phyloP scores from a whole-genome alignment of 345 rosid genomes.

The Eucalyptus pauciflora region DNA sequence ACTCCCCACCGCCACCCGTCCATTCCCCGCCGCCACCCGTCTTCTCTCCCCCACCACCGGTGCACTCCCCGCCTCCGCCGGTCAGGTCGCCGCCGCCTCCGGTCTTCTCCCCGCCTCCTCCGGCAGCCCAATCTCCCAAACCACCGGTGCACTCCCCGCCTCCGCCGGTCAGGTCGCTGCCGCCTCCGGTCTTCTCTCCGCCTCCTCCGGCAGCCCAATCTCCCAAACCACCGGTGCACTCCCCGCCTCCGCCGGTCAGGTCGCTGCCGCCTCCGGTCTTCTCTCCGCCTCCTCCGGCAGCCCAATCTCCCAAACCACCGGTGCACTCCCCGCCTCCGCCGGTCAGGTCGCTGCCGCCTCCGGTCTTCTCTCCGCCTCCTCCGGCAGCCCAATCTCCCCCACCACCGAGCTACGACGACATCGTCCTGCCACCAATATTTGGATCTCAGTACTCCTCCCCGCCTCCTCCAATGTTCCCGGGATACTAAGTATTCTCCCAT shows the following conservation, averaged over 20 bases:
- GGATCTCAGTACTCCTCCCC: conserved; percentile 69
- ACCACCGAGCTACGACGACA: conserved; percentile 5
- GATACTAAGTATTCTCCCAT: conserved; percentile 30
- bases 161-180: not conserved
- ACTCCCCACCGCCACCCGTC: not conserved
- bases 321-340: conserved; percentile 9
- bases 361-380: not conserved
- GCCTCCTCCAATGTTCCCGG: conserved; percentile 68
- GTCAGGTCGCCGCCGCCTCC: conserved; percentile 1
- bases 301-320: not conserved
- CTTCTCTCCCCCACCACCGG: too few species aligned
- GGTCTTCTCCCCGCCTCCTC: not conserved
- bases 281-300: not conserved
- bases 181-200: too few species aligned
- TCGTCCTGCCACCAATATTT: conserved; percentile 41
- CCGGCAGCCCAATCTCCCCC: conserved; percentile 5
- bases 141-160: not conserved
- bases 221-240: not conserved
- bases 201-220: not conserved
- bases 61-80: not conserved
- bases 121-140: too few species aligned
- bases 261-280: not conserved
- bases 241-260: not conserved
- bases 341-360: not conserved
- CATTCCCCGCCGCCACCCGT: conserved; percentile 1